phyloP scores from a whole-genome alignment of 768 basidiomycete species.

The Lactifluus rugatus region DNA sequence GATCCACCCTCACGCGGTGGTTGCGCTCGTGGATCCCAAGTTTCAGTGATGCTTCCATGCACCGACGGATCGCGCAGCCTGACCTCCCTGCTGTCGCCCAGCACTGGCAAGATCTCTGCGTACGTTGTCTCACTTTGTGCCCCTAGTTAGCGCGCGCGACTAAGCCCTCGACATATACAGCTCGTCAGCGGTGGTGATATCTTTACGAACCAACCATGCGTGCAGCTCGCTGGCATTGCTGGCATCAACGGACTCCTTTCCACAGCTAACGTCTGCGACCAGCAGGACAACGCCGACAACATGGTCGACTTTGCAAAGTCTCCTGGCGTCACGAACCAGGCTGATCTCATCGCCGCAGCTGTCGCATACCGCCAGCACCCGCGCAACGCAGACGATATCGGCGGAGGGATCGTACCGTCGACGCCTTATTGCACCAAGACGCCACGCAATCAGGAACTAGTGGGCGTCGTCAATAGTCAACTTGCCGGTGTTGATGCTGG shows the following conservation, averaged over 20 bases:
- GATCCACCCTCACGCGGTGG: constrained; percentile 7
- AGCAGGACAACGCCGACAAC: constrained; percentile 39
- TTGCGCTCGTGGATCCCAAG: not conserved
- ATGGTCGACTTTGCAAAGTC: constrained; percentile 46
- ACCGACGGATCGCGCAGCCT: constrained; percentile 25
- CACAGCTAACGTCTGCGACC: constrained; percentile 37
- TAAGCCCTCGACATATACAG: not conserved
- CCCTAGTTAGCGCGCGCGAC: not conserved
- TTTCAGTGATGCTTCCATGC: not conserved
- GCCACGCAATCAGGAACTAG: constrained; percentile 40
- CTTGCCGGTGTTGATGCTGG: constrained; percentile 43
- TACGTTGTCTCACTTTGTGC: not conserved
- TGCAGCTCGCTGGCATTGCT: constrained; percentile 31
- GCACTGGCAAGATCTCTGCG: constrained; percentile 38
- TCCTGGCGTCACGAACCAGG: constrained; percentile 30
- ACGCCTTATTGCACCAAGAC: constrained; percentile 47
- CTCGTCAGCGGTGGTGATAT: constrained; percentile 34
- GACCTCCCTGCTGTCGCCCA: constrained; percentile 32
- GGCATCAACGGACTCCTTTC: constrained; percentile 38
- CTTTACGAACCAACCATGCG: constrained; percentile 34
- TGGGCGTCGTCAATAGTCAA: constrained; percentile 43
- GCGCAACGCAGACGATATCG: constrained; percentile 35
- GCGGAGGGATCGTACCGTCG: constrained; percentile 33
- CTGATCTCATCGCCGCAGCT: constrained; percentile 35
- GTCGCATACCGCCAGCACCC: constrained; percentile 35